These are phyloP conservation scores for Malassezia arunalokei DNA, from an alignment of 1,284 basidiomycete species.

Conservation along the genomic window DNA sequence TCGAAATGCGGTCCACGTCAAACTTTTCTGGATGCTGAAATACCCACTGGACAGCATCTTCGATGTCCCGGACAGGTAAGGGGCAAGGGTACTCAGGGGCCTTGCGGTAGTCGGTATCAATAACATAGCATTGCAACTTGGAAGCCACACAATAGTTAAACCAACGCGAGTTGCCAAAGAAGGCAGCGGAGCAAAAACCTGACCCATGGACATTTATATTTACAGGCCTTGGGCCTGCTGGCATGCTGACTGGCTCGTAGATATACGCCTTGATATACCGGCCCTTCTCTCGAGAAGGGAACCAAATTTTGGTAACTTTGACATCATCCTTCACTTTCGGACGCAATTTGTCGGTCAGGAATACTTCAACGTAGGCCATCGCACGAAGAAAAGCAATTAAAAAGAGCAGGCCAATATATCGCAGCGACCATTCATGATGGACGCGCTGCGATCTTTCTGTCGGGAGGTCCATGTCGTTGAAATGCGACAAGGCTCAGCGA, in stretches of 20 bases:
- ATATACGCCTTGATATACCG: slow-evolving; percentile 22
- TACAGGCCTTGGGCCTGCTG: slow-evolving; percentile 16
- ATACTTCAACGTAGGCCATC: slow-evolving; percentile 5
- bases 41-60: slow-evolving; percentile 23
- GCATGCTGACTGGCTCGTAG: slow-evolving; percentile 20
- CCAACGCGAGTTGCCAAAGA: slow-evolving; percentile 13
- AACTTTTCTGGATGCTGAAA: slow-evolving; percentile 19
- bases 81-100: slow-evolving; percentile 38
- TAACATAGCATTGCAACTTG: slow-evolving; percentile 6
- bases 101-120: slow-evolving; percentile 24
- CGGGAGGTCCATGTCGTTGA: too few species aligned
- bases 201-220: slow-evolving; percentile 23
- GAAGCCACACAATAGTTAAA: slow-evolving; percentile 20
- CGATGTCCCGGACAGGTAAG: slow-evolving; percentile 21
- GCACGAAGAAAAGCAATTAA: slow-evolving; percentile 6
- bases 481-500: too few species aligned
- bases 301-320: slow-evolving; percentile 9
- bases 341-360: slow-evolving; percentile 10
- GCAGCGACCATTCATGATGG: slow-evolving; percentile 2
- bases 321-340: slow-evolving; percentile 10
- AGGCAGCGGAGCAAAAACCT: slow-evolving; percentile 16
- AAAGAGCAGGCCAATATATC: slow-evolving; percentile 3
- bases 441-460: neutral
- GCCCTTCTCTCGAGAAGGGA: slow-evolving; percentile 23
- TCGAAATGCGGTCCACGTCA: slow-evolving; percentile 20